phyloP scores from a whole-genome alignment of 2,329 filamentous ascomycete genomes.

The Simplicillium sp. region DNA sequence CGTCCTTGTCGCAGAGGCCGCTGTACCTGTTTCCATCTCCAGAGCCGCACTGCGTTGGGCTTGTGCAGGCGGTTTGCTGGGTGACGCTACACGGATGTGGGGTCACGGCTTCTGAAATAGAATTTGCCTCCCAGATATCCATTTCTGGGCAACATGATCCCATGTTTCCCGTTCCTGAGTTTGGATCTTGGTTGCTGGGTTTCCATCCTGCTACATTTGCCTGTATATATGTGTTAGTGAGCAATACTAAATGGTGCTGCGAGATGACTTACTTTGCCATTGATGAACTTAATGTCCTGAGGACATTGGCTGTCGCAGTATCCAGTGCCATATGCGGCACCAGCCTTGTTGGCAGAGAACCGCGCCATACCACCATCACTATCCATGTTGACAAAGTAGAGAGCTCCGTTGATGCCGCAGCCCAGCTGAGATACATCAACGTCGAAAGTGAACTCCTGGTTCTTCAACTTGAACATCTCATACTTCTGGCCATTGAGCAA shows the following conservation, averaged over 20 bases:
- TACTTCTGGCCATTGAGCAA: constrained; percentile 56
- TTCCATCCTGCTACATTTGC: constrained; percentile 44
- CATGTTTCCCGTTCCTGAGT: constrained; percentile 40
- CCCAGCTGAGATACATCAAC: constrained; percentile 59
- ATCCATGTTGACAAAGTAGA: constrained; percentile 58
- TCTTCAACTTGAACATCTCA: constrained; percentile 54
- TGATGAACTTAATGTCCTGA: constrained; percentile 48
- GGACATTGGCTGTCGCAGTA: constrained; percentile 43
- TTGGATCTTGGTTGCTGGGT: constrained; percentile 41
- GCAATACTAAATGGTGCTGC: neutral
- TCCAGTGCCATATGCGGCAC: constrained; percentile 52
- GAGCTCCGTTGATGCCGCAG: constrained; percentile 63
- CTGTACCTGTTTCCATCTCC: constrained; percentile 44
- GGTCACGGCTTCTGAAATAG: constrained; percentile 52
- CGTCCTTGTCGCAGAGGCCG: constrained; percentile 58
- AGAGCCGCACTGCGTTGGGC: constrained; percentile 42
- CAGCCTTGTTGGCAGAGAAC: constrained; percentile 39
- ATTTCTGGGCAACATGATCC: constrained; percentile 56
- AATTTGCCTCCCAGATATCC: constrained; percentile 58
- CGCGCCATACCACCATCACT: constrained; percentile 42
- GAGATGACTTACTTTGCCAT: constrained; percentile 30
- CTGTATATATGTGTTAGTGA: constrained; percentile 30
- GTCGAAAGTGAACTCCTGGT: constrained; percentile 64
- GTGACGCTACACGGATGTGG: constrained; percentile 52
- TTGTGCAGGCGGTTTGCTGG: constrained; percentile 40